These are phyloP conservation scores for Croton setiger DNA, from an alignment of 441 rosid species.

Conservation along the genomic window DNA sequence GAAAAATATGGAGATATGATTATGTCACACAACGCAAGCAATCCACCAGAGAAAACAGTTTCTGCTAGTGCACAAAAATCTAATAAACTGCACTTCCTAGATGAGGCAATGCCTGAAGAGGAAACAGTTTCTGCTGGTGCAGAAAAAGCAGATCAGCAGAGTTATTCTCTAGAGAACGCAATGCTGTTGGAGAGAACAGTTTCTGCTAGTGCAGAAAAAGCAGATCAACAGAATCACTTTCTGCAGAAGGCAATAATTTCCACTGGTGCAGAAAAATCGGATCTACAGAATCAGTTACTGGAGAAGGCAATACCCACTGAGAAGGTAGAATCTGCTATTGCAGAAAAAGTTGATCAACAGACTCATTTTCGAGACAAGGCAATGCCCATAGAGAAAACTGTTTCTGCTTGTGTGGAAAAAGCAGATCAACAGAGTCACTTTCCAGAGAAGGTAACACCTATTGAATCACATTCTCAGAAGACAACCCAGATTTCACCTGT, in stretches of 20 bases:
- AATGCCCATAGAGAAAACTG: constrained; percentile 18
- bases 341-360: too few species aligned
- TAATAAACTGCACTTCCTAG: constrained; percentile 28
- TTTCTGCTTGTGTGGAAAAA: constrained; percentile 22
- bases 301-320: too few species aligned
- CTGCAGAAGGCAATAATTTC: constrained; percentile 19
- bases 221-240: constrained; percentile 21
- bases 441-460: constrained; percentile 7
- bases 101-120: constrained; percentile 21
- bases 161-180: constrained; percentile 12
- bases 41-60: constrained; percentile 20
- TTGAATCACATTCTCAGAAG: constrained; percentile 23
- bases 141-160: constrained; percentile 24
- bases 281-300: constrained; percentile 5
- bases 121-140: constrained; percentile 21
- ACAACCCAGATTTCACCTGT: constrained; percentile 27
- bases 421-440: constrained; percentile 21
- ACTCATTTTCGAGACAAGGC: constrained; percentile 16
- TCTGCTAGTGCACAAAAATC: constrained; percentile 24
- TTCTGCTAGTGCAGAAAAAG: constrained; percentile 22
- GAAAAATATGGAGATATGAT: constrained; percentile 14
- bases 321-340: too few species aligned
- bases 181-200: constrained; percentile 18
- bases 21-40: constrained; percentile 15
- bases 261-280: constrained; percentile 19